Evolutionary conservation across 805 yeast genomes (phyloP).

Genomic region (Suhomyces vadensis): DNA sequence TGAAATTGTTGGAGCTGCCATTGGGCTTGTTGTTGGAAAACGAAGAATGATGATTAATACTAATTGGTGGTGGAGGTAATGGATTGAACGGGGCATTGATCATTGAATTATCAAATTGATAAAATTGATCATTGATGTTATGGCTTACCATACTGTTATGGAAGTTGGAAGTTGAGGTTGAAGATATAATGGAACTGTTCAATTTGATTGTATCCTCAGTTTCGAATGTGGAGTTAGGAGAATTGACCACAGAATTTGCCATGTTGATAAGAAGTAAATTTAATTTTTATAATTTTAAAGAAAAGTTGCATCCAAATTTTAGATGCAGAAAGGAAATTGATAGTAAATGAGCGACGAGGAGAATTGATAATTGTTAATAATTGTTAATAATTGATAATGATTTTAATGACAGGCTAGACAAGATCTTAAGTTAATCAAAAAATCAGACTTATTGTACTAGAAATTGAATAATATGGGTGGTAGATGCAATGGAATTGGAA

Average conservation of each 20-base stretch:
- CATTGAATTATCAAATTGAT: conserved; percentile 12
- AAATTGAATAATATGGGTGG: not conserved
- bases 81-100: conserved; percentile 16
- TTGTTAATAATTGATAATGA: not conserved
- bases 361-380: conserved; percentile 6
- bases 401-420: not conserved
- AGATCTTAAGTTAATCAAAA: not conserved
- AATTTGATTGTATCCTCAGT: conserved; percentile 24
- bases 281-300: conserved; percentile 1
- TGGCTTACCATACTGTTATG: conserved; percentile 5
- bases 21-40: not conserved
- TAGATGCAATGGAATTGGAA: not conserved
- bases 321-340: not conserved
- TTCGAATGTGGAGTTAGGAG: conserved; percentile 22
- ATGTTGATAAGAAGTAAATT: conserved; percentile 8
- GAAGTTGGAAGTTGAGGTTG: conserved; percentile 10
- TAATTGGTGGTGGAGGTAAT: conserved; percentile 24
- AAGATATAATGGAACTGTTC: conserved; percentile 17
- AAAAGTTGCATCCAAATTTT: conserved; percentile 6
- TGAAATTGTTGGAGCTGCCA: conserved; percentile 1
- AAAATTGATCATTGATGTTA: conserved; percentile 13
- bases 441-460: not conserved
- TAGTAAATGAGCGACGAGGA: conserved; percentile 7
- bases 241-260: conserved; percentile 15
- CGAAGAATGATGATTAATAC: conserved; percentile 8